phyloP scores from a whole-genome alignment of 176 grass and related monocot species.

The Typha latifolia region DNA sequence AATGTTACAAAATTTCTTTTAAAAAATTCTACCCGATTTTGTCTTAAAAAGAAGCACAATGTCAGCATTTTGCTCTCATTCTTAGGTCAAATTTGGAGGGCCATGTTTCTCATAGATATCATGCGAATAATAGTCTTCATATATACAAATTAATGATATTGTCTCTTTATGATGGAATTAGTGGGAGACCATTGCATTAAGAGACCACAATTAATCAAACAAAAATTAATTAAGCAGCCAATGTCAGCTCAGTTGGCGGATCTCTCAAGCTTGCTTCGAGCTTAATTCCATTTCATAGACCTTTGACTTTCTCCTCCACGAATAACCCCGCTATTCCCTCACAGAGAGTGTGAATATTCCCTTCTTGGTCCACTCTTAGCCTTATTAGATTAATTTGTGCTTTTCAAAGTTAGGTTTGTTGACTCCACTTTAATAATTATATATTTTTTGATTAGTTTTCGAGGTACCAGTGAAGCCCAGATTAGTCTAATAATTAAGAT shows the following conservation, averaged over 20 bases:
- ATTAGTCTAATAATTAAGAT: background rate
- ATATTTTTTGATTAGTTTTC: background rate
- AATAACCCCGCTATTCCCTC: constrained; percentile 6
- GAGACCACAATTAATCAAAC: too few species aligned
- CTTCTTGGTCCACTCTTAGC: background rate
- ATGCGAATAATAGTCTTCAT: too few species aligned
- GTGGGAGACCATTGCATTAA: too few species aligned
- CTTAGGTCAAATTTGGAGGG: too few species aligned
- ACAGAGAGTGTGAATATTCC: constrained; percentile 9
- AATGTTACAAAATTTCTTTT: too few species aligned
- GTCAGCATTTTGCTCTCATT: too few species aligned
- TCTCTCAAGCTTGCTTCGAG: background rate
- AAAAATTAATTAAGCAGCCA: background rate
- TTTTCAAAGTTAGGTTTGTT: background rate
- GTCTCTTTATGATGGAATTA: too few species aligned
- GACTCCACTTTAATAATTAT: background rate
- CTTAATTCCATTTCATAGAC: background rate
- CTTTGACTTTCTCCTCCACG: background rate
- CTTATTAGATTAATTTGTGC: background rate
- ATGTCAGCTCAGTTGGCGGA: background rate
- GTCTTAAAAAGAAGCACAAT: too few species aligned
- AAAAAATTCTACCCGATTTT: too few species aligned
- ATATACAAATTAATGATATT: too few species aligned
- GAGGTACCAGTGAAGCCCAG: background rate
- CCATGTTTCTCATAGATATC: too few species aligned